phyloP scores from a whole-genome alignment of 108 stramenopile species.

The Nitzschia palea region DNA sequence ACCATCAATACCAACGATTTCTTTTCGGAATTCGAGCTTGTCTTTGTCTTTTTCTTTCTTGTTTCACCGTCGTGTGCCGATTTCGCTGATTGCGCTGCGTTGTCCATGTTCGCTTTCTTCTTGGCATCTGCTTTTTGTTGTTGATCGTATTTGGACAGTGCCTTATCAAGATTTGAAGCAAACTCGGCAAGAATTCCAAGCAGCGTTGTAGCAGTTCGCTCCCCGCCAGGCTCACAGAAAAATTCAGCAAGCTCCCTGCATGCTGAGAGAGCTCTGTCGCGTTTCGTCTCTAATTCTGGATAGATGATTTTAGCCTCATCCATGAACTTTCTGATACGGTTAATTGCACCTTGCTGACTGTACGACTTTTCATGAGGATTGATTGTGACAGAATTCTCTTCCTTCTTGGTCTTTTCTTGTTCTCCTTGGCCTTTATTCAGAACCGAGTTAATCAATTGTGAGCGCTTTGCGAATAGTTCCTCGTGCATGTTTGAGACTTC shows the following conservation, averaged over 20 bases:
- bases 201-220: conserved; percentile 46
- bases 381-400: background rate
- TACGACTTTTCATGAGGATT: conserved; percentile 12
- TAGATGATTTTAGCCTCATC: conserved; percentile 43
- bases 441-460: conserved; percentile 1
- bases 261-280: conserved; percentile 56
- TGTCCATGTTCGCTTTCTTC: conserved; percentile 45
- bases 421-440: background rate
- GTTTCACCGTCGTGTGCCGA: conserved; percentile 12
- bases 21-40: conserved; percentile 13
- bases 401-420: background rate
- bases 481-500: conserved; percentile 11
- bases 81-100: conserved; percentile 4
- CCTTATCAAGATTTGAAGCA: conserved; percentile 53
- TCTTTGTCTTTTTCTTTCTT: conserved; percentile 18
- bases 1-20: conserved; percentile 75
- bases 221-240: conserved; percentile 82
- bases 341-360: conserved; percentile 42
- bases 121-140: conserved; percentile 41
- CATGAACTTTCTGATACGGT: conserved; percentile 61
- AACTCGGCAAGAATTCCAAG: conserved; percentile 74
- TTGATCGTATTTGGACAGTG: conserved; percentile 72
- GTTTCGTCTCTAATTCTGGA: conserved; percentile 41
- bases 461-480: conserved; percentile 15
- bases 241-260: conserved; percentile 74